A percentile compares a stretch with the other conserved stretches of the same genome.
Conservation (phyloP, 208 protist genomes). For the Leishmania turanica region DNA sequence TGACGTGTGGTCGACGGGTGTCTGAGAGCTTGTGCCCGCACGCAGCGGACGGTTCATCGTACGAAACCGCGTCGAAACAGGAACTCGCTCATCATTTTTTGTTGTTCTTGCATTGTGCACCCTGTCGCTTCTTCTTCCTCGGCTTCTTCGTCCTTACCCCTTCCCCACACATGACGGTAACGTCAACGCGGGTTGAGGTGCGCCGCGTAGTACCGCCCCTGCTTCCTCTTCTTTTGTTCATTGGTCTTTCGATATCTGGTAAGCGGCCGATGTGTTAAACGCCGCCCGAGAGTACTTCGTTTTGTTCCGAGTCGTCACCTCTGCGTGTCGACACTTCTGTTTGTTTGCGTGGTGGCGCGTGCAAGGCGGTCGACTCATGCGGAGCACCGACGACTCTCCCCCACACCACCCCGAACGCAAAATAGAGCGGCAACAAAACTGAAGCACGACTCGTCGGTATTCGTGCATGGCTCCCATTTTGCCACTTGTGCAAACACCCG, state of each 20-base stretch:
- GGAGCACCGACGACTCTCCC: background rate
- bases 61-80: background rate
- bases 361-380: background rate
- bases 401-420: background rate
- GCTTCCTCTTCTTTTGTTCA: background rate
- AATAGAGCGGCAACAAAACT: background rate
- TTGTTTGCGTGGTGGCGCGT: background rate
- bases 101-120: background rate
- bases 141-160: background rate
- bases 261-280: background rate
- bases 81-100: background rate
- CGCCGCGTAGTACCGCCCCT: background rate
- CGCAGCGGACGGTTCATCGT: background rate
- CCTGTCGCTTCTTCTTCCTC: background rate
- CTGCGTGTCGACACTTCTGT: too few species aligned
- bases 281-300: background rate
- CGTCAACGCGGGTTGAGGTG: background rate
- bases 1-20: constrained; percentile 44
- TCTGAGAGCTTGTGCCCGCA: background rate
- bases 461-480: background rate
- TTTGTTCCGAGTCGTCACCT: too few species aligned
- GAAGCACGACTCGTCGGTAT: background rate
- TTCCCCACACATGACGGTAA: background rate
- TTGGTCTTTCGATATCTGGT: background rate
- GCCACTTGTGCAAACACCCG: background rate